Conservation (phyloP, 495 filamentous ascomycete genomes). For the Aspergillus nidulans region DNA sequence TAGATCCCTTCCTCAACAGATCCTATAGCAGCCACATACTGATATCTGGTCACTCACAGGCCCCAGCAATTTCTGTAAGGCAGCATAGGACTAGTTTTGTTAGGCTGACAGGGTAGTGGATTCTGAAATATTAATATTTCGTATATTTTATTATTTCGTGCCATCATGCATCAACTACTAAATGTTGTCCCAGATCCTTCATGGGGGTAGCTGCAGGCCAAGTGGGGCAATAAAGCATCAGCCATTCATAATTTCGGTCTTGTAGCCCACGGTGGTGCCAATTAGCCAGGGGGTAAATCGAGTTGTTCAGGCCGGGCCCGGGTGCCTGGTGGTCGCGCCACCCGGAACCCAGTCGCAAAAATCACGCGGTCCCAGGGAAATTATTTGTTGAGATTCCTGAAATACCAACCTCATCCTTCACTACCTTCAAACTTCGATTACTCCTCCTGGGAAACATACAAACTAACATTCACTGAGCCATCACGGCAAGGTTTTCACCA, state of each 20-base stretch:
- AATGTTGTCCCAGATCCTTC: too few relatives aligned
- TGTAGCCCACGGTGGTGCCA: conserved; percentile 37
- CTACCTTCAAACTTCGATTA: background rate
- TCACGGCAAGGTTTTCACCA: background rate
- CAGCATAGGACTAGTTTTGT: too few relatives aligned
- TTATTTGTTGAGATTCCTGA: conserved; percentile 16
- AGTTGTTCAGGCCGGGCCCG: background rate
- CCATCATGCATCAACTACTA: too few relatives aligned
- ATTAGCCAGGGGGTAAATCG: conserved; percentile 20
- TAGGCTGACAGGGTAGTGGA: too few relatives aligned
- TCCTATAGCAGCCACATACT: too few relatives aligned
- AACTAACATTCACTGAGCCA: background rate
- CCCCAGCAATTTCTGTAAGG: too few relatives aligned
- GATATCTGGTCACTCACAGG: too few relatives aligned
- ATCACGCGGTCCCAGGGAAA: conserved; percentile 10
- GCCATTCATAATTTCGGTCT: conserved; percentile 14
- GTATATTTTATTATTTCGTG: too few relatives aligned
- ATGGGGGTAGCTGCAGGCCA: background rate
- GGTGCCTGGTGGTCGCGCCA: conserved; percentile 33
- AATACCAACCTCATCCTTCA: conserved; percentile 12
- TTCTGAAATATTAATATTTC: too few relatives aligned
- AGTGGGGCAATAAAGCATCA: conserved; percentile 8
- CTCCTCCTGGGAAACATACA: background rate
- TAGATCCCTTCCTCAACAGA: background rate
- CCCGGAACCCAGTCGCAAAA: conserved; percentile 30